phyloP scores from a whole-genome alignment of 2,329 filamentous ascomycete species.

The Boeremia exigua region DNA sequence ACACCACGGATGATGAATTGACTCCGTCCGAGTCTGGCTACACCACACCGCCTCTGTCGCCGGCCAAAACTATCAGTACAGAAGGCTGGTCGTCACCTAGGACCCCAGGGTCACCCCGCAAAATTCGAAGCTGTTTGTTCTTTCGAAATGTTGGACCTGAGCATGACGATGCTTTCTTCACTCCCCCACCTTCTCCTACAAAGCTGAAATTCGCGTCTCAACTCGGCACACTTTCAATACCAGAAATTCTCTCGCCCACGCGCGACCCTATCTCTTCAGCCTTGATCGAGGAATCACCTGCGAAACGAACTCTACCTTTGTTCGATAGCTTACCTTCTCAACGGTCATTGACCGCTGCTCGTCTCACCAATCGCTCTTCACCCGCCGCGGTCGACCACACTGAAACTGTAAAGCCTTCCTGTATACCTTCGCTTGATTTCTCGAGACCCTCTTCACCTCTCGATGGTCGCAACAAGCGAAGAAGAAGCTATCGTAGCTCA shows the following conservation, averaged over 20 bases:
- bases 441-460: not conserved
- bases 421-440: not conserved
- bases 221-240: constrained; percentile 22
- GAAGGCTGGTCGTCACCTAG: constrained; percentile 39
- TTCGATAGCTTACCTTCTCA: not conserved
- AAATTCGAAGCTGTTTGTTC: constrained; percentile 35
- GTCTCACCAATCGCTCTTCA: constrained; percentile 19
- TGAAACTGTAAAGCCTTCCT: not conserved
- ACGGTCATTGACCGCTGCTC: constrained; percentile 10
- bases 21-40: constrained; percentile 24
- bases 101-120: constrained; percentile 41
- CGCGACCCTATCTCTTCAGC: constrained; percentile 2
- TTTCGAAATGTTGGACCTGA: constrained; percentile 23
- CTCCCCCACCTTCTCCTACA: constrained; percentile 33
- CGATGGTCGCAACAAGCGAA: not conserved
- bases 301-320: constrained; percentile 9
- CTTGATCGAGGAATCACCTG: constrained; percentile 20
- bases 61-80: constrained; percentile 43
- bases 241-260: constrained; percentile 22
- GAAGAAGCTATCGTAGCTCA: constrained; percentile 9
- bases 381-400: not conserved
- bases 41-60: constrained; percentile 43
- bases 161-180: constrained; percentile 14
- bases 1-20: constrained; percentile 27
- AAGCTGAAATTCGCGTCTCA: constrained; percentile 25